Evolutionary conservation across 2,329 filamentous ascomycete genomes (phyloP), one percentile per base, ranked within the genome.

Genomic region (Venturia asperata): DNA sequence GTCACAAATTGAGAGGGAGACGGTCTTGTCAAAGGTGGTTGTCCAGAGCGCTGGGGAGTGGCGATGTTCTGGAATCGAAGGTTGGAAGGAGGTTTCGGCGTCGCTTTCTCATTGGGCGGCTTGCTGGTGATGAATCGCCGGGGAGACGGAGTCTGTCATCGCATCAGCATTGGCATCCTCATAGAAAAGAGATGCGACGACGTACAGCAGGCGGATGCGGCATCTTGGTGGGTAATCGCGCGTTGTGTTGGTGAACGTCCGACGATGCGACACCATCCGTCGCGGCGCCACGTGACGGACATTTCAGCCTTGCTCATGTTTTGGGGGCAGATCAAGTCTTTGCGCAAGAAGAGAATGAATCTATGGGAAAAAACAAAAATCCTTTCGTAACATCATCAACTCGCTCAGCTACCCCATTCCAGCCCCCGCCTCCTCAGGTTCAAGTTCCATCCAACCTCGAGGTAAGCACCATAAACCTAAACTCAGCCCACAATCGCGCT

Each of bases 91-190:
- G 60, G 60, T 17, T 43, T 61, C n/a, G n/a, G 60, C 3, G 60
- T 45, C 60, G 60, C n/a, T 27, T 45, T 61, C 37, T 61, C 60
- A 7, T 61, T n/a, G 24, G 42, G 42, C 5, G 60, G 42, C n/a
- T 61, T 61, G 60, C 39, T 61, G 60, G 37, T 61, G n/a, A 61
- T 42, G 60, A 61, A 61, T 9, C 60, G 60, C 34, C 60, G 60
- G 30, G 60, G 60, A n/a, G 60, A 61, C 15, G 60, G 60, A 45
- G 60, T 61, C 60, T 61, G 43, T 42, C 42, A 61, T 45, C n/a
- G 42, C 60, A 61, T 61, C 39, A 61, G 60, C 21, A 61, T 34
- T 21, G 30, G 17, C 5, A 37, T 52, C 24, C 47, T 19, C 7
- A 24, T 30, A 15, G 42, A n/a, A 37, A 2, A 10, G 27, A 17